These are phyloP conservation scores for Malus hybrid DNA, from an alignment of 331 rosid genomes.

Conservation along the genomic window DNA sequence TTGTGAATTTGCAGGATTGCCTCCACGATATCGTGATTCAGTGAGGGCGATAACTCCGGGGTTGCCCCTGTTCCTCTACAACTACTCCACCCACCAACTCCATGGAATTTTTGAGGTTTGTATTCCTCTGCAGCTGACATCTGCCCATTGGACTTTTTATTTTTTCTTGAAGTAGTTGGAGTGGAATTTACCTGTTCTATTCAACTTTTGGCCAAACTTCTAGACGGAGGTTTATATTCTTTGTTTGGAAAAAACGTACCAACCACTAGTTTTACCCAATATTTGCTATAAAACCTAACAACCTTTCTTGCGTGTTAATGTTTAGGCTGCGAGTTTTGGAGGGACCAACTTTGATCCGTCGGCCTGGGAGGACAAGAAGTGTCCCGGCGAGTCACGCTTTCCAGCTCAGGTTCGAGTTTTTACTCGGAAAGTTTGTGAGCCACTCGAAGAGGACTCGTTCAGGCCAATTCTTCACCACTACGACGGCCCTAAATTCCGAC, in stretches of 20 bases:
- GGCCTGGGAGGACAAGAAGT: constrained; percentile 96
- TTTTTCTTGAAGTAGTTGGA: too few species aligned
- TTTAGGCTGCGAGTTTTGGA: constrained; percentile 86
- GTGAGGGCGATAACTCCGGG: constrained; percentile 89
- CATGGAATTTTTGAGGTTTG: constrained; percentile 89
- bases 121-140: neutral
- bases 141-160: neutral
- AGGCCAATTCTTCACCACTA: constrained; percentile 93
- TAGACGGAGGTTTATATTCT: neutral
- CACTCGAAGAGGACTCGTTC: constrained; percentile 92
- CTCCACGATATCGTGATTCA: constrained; percentile 81
- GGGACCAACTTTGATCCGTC: constrained; percentile 78
- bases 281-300: neutral
- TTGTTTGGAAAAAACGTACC: neutral
- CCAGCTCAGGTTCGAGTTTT: constrained; percentile 86
- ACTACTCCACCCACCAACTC: constrained; percentile 92
- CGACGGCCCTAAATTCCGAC: constrained; percentile 90
- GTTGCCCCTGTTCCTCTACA: constrained; percentile 85
- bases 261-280: too few species aligned
- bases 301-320: constrained; percentile 2
- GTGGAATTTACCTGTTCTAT: neutral
- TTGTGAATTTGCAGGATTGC: constrained; percentile 32
- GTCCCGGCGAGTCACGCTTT: constrained; percentile 77
- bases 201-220: neutral
- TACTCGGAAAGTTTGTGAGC: constrained; percentile 70